These are phyloP conservation scores for Flueggea neowawraea DNA, from an alignment of 441 rosid species.

Conservation along the genomic window DNA sequence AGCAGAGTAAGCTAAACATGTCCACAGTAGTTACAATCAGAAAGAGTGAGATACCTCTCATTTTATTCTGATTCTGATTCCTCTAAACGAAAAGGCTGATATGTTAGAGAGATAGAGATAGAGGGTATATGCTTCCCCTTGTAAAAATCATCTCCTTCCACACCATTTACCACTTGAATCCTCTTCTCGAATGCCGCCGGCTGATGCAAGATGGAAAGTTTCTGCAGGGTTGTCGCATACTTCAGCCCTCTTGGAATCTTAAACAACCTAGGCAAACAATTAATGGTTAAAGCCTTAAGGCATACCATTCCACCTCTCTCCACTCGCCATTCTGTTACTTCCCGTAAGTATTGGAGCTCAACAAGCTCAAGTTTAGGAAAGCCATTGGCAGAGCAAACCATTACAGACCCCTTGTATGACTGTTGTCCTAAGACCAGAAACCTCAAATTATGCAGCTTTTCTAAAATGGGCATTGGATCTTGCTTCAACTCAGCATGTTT, in stretches of 20 bases:
- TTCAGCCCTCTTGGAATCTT: conserved; percentile 7
- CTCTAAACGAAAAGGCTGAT: too few relatives aligned
- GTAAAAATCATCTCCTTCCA: conserved; percentile 8
- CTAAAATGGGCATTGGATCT: conserved; percentile 7
- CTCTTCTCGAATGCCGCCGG: not conserved
- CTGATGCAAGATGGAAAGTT: not conserved
- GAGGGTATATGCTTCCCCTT: not conserved
- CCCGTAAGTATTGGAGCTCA: not conserved
- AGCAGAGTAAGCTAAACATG: too few relatives aligned
- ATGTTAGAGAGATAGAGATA: not conserved
- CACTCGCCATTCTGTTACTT: not conserved
- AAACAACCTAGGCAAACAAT: not conserved
- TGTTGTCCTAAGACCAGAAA: not conserved
- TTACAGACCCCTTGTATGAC: not conserved
- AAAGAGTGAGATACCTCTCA: too few relatives aligned
- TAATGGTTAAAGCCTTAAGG: not conserved
- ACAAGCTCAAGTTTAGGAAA: not conserved
- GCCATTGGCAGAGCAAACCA: not conserved
- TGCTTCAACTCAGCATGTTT: not conserved
- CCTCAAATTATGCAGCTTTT: conserved; percentile 7
- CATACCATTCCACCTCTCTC: conserved; percentile 9
- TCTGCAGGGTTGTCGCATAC: conserved; percentile 1
- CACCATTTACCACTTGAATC: not conserved
- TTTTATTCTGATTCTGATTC: too few relatives aligned
- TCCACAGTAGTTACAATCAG: too few relatives aligned